These are phyloP conservation scores for Hordeum vulgare DNA, from an alignment of 176 grass and related monocot species.

Conservation along the genomic window DNA sequence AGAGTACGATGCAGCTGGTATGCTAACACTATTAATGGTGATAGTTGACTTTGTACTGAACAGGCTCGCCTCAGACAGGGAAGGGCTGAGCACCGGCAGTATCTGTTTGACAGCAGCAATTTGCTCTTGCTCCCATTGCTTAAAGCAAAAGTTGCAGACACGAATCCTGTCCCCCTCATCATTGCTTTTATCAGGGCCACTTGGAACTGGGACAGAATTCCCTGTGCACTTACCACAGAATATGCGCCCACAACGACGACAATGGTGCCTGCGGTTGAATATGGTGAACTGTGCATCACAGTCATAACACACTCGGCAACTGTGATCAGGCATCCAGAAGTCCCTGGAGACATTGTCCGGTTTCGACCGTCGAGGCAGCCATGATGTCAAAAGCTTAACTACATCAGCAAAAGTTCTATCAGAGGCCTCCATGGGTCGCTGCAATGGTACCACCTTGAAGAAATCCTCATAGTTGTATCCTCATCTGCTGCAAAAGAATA, in stretches of 20 bases:
- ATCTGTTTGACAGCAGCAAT: constrained; percentile 31
- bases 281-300: constrained; percentile 78
- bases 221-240: constrained; percentile 87
- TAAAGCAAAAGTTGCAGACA: constrained; percentile 86
- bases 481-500: constrained; percentile 26
- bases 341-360: constrained; percentile 76
- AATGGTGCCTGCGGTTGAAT: constrained; percentile 94
- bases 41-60: constrained; percentile 58
- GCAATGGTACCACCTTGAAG: constrained; percentile 24
- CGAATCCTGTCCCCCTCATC: constrained; percentile 67
- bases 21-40: constrained; percentile 43
- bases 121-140: constrained; percentile 72
- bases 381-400: constrained; percentile 71
- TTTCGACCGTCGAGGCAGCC: constrained; percentile 51
- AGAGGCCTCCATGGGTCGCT: constrained; percentile 39
- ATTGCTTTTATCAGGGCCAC: constrained; percentile 19
- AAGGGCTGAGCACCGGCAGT: constrained; percentile 34
- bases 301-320: constrained; percentile 81
- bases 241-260: constrained; percentile 84
- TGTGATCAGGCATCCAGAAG: constrained; percentile 98
- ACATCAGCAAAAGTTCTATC: constrained; percentile 59
- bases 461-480: constrained; percentile 41
- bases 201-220: constrained; percentile 60
- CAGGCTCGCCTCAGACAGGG: constrained; percentile 50
- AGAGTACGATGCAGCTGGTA: constrained; percentile 41